Base-by-base conservation (phyloP, 495 filamentous ascomycete genomes). In the Baudoinia panamericana region DNA sequence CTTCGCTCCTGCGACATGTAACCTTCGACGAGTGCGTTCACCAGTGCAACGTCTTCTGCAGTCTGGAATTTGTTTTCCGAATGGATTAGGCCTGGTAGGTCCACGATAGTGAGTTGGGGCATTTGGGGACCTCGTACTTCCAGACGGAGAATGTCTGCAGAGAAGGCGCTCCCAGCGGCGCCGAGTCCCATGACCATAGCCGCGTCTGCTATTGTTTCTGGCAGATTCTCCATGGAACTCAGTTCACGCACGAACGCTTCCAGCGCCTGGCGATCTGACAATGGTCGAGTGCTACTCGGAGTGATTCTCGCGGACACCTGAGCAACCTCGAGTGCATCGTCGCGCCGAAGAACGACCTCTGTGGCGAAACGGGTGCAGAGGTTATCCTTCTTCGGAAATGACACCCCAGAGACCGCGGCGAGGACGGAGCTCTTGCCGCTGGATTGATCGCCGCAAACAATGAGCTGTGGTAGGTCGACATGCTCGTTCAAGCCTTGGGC, bases 381-480 rank as follows among this genome's bases (percentile, higher is more conserved):
- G 31, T 68, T 73, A 39, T 71, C 70, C 29, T 77, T 70, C n/a
- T 66, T 52, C 0, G 80, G 76, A 43, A 85, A 84, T 0, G 72
- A 70, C 12, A 83, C 72, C 27, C 74, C 69, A 0, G 78, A 77
- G 32, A 88, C 71, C 0, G 76, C 80, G 58, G 84, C 78, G 0
- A 85, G 68, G 0, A 85, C 76, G 0, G 78, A 84, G 50, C 75
- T 80, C 48, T 84, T 85, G 2, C 81, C 80, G 9, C 71, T 69
- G 0, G 75, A 79, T 46, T 82, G 78, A 51, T 80, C 71, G 0
- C 80, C 80, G 41, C 76, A 76, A n/a, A 84, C 79, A 10, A 84
- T 67, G 18, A 88, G 63, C 43, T 84, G 78, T 0, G 82, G 82
- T 0, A 83, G 65, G n/a, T n/a, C n/a, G n/a, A n/a, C n/a, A n/a